Evolutionary conservation across 768 basidiomycete species (phyloP), one percentile per base, ranked within the genome.

Genomic region (Leucocoprinus leucothites): DNA sequence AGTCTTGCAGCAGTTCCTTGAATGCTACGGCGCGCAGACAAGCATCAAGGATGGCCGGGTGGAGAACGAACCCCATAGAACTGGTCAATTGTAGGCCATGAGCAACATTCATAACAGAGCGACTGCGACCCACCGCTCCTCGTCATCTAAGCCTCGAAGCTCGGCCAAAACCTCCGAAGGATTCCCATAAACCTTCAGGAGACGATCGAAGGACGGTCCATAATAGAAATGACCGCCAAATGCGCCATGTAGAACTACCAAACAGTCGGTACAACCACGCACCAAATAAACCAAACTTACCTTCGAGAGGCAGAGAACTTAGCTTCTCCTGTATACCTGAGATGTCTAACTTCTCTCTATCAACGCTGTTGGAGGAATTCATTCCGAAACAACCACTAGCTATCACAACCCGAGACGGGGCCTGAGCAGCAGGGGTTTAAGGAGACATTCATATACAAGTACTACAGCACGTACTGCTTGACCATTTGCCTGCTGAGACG

Each of bases 1-100:
- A 54, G 48, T 67, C 64, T 4, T 66, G 67, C 9, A 66, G 68
- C 53, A 74, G 59, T 1, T 62, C 50, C 21, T 63, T 66, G 53
- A 72, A 68, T 2, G 69, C 63, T 8, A 65, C 53, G 40, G 66
- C 60, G 26, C 75, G 73, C 3, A 75, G 43, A 36, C 68, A 69
- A 1, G 69, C 65, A 51, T 76, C 74, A 5, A 77, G 57, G 18
- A 74, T 66, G 2, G 71, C 70, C 2, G 73, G 72, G 51, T 73
- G 68, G 13, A 73, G 56, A 45, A 63, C 24, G 51, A 72, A 71
- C n/a, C 64, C 61, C 0, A 53, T 58, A 14, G 48, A 48, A 24
- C 69, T 71, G 43, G 18, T 1, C 3, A 2, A 18, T 45, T 45
- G n/a, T 4, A 45, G n/a, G n/a, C n/a, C n/a, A n/a, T 22, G 2